Evolutionary conservation across 768 basidiomycete genomes (phyloP).

Genomic region (Suillus americanus): DNA sequence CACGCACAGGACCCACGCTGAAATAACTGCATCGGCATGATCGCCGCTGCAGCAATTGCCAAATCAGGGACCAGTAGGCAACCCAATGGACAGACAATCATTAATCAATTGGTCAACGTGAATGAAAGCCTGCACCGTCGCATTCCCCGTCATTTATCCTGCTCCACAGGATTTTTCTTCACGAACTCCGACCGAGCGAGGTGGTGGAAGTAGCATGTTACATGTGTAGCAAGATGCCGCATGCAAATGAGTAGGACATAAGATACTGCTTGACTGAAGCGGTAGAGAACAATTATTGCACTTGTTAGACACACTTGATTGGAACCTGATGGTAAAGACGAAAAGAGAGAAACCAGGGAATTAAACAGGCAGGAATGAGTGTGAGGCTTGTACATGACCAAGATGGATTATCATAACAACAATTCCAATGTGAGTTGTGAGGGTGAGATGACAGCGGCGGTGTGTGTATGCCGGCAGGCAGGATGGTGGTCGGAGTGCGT

Average conservation of each 20-base stretch:
- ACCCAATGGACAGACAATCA: slow-evolving; percentile 2
- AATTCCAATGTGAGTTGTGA: slow-evolving; percentile 24
- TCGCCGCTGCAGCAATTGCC: neutral
- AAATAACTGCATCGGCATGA: slow-evolving; percentile 8
- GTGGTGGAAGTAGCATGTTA: slow-evolving; percentile 18
- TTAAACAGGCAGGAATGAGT: slow-evolving; percentile 29
- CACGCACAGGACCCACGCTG: neutral
- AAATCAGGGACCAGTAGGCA: slow-evolving; percentile 2
- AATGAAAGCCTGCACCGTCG: slow-evolving; percentile 2
- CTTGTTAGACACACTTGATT: slow-evolving; percentile 24
- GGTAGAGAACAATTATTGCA: slow-evolving; percentile 30
- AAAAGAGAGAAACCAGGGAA: slow-evolving; percentile 18
- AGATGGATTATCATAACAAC: slow-evolving; percentile 36
- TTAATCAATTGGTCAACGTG: neutral
- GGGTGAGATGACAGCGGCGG: slow-evolving; percentile 7
- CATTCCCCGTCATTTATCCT: slow-evolving; percentile 3
- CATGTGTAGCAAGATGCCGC: slow-evolving; percentile 19
- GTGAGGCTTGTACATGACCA: slow-evolving; percentile 39
- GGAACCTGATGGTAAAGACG: slow-evolving; percentile 16
- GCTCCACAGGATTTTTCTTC: slow-evolving; percentile 7
- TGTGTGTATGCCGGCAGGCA: neutral
- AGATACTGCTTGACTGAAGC: slow-evolving; percentile 27
- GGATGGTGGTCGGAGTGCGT: slow-evolving; percentile 1
- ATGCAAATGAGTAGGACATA: slow-evolving; percentile 27
- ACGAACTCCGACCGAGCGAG: slow-evolving; percentile 13